Percentiles rank a stretch among this genome's conserved stretches.
phyloP scores from a whole-genome alignment of 1,284 basidiomycete species.

The Trametes hirsuta region DNA sequence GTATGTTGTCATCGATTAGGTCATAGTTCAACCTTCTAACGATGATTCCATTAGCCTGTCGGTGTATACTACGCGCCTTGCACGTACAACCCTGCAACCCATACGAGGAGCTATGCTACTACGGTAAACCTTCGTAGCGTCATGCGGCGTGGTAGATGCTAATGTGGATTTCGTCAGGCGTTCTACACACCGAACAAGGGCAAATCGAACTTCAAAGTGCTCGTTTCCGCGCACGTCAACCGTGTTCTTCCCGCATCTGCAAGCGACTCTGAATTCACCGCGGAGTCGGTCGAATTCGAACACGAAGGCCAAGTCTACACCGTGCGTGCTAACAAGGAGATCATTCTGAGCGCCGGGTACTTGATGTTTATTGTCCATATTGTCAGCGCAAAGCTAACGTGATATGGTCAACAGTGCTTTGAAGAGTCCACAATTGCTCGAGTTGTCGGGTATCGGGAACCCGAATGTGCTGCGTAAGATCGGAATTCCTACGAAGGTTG shows the following conservation, averaged over 20 bases:
- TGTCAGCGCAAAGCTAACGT: not conserved
- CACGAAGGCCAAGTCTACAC: constrained; percentile 67
- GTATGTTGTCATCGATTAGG: constrained; percentile 16
- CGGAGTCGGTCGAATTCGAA: constrained; percentile 85
- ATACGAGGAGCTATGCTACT: constrained; percentile 33
- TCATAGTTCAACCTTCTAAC: not conserved
- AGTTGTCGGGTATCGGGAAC: constrained; percentile 54
- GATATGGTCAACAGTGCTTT: constrained; percentile 29
- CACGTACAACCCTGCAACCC: constrained; percentile 32
- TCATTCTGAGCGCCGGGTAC: constrained; percentile 47
- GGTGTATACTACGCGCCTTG: constrained; percentile 30
- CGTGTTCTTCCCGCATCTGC: constrained; percentile 59
- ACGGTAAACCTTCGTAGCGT: constrained; percentile 21
- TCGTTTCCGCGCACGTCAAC: constrained; percentile 22
- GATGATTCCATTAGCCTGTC: constrained; percentile 21
- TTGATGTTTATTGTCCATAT: not conserved
- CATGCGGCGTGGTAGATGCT: not conserved
- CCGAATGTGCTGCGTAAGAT: constrained; percentile 41
- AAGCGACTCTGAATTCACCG: constrained; percentile 89
- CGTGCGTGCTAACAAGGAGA: constrained; percentile 34
- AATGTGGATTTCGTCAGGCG: constrained; percentile 19
- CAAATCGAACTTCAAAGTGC: constrained; percentile 31
- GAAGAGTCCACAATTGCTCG: constrained; percentile 50
- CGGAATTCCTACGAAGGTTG: constrained; percentile 42
- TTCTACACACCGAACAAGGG: constrained; percentile 34